A percentile compares a stretch with the other conserved stretches of the same genome.
Evolutionary conservation across 73 alveolate genomes (phyloP).

Genomic region (Loxodes magnus): DNA sequence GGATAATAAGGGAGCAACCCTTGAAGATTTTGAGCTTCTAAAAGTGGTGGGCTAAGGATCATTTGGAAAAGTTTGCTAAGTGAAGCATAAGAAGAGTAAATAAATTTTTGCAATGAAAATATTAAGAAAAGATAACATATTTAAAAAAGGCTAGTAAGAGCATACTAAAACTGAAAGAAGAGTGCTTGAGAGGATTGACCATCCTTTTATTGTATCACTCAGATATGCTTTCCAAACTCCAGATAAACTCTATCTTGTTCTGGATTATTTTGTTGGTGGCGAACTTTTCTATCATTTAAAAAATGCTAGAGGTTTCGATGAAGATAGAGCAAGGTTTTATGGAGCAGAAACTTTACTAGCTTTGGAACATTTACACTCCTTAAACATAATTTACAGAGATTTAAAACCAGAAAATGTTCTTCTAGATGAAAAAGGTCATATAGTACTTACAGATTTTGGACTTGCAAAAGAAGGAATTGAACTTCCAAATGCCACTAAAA

Average conservation of each 20-base stretch:
- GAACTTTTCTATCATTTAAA: conserved; percentile 36
- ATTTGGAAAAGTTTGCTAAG: conserved; percentile 73
- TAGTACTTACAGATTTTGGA: conserved; percentile 75
- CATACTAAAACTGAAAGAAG: conserved; percentile 77
- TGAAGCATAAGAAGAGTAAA: conserved; percentile 24
- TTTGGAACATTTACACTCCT: conserved; percentile 69
- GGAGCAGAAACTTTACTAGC: conserved; percentile 65
- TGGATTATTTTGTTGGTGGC: conserved; percentile 22
- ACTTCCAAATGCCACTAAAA: conserved; percentile 50
- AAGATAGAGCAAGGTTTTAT: conserved; percentile 75
- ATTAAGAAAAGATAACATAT: conserved; percentile 57
- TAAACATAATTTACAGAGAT: conserved; percentile 75
- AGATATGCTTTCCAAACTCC: conserved; percentile 63
- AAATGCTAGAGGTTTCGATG: conserved; percentile 54
- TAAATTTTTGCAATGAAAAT: conserved; percentile 45
- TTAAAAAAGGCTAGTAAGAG: conserved; percentile 70
- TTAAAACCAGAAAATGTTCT: conserved; percentile 68
- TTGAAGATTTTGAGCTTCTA: conserved; percentile 31
- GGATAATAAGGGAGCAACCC: no score
- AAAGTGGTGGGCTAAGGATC: conserved; percentile 77
- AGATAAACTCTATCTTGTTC: conserved; percentile 38
- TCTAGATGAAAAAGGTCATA: conserved; percentile 76
- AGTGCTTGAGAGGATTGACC: conserved; percentile 57
- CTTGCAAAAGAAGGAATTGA: conserved; percentile 52
- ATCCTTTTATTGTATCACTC: conserved; percentile 62